phyloP scores from a whole-genome alignment of 495 filamentous ascomycete genomes.

The Tetracladium setigerum region DNA sequence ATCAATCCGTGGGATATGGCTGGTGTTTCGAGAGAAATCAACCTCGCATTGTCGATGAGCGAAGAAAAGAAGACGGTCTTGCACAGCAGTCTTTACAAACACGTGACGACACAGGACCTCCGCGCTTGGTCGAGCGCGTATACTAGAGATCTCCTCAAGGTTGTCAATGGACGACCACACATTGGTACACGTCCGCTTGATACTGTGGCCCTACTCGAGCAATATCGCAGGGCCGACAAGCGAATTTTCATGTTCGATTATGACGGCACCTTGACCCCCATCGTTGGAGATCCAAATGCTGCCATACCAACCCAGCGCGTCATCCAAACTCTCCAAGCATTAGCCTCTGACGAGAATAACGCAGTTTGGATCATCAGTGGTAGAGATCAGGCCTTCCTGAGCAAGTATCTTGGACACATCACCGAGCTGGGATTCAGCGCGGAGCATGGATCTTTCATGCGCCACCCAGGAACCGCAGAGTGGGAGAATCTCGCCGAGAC shows the following conservation, averaged over 20 bases:
- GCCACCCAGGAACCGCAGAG: constrained; percentile 57
- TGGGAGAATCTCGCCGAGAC: constrained; percentile 85
- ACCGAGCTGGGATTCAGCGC: constrained; percentile 78
- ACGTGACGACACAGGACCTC: constrained; percentile 77
- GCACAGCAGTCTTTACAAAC: constrained; percentile 62
- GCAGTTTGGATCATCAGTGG: constrained; percentile 98
- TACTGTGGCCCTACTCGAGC: constrained; percentile 54
- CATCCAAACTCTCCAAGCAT: constrained; percentile 65
- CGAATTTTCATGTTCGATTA: constrained; percentile 98
- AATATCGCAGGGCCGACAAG: constrained; percentile 61
- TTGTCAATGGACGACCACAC: constrained; percentile 67
- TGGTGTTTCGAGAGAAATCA: constrained; percentile 72
- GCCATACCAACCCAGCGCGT: constrained; percentile 81
- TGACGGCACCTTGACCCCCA: constrained; percentile 94
- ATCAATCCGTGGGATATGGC: constrained; percentile 90
- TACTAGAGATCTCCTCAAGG: constrained; percentile 65
- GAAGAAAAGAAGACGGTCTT: constrained; percentile 48
- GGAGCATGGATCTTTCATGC: constrained; percentile 92
- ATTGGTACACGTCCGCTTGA: constrained; percentile 76
- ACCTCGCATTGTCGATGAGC: constrained; percentile 68
- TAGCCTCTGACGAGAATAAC: constrained; percentile 74
- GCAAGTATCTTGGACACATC: constrained; percentile 82
- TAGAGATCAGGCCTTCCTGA: constrained; percentile 80
- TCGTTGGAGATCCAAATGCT: constrained; percentile 79
- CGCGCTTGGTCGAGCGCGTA: constrained; percentile 75